A percentile compares a stretch with the other conserved stretches of the same genome.
These are phyloP conservation scores for Ophiocordyceps australis DNA, from an alignment of 2,329 filamentous ascomycete genomes.

Conservation along the genomic window DNA sequence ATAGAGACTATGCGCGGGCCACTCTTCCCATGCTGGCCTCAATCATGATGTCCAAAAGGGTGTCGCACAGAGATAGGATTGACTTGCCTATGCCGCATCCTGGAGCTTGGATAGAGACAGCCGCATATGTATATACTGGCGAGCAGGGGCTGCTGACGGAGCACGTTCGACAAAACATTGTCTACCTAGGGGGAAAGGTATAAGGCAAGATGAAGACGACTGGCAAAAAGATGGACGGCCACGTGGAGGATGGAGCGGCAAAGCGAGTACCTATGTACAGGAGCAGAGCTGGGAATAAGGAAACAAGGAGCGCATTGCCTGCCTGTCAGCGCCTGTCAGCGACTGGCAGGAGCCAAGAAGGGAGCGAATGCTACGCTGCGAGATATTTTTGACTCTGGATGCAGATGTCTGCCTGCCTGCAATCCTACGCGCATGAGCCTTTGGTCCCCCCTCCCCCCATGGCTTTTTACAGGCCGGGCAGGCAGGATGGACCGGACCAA, in stretches of 20 bases:
- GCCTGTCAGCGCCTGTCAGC: no score
- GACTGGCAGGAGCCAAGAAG: no score
- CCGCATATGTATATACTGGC: conserved; percentile 36
- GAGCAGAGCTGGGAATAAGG: no score
- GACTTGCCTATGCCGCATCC: conserved; percentile 40
- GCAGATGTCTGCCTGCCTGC: background rate
- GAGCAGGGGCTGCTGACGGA: conserved; percentile 22
- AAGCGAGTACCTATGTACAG: no score
- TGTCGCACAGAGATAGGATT: conserved; percentile 31
- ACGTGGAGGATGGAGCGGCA: background rate
- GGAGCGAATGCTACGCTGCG: no score
- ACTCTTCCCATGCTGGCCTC: conserved; percentile 33
- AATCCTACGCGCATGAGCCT: no score
- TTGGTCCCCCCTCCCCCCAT: no score
- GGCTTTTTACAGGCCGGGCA: no score
- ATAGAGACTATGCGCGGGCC: conserved; percentile 12
- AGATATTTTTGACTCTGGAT: background rate
- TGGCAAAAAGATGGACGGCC: background rate
- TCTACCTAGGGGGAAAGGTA: conserved; percentile 32
- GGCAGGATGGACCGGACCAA: no score
- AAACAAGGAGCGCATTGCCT: no score
- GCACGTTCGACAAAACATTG: conserved; percentile 30
- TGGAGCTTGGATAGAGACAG: conserved; percentile 33
- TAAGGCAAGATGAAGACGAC: conserved; percentile 5
- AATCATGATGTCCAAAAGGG: conserved; percentile 33